Conservation (phyloP, 306 rosid genomes). For the Ceratonia siliqua region DNA sequence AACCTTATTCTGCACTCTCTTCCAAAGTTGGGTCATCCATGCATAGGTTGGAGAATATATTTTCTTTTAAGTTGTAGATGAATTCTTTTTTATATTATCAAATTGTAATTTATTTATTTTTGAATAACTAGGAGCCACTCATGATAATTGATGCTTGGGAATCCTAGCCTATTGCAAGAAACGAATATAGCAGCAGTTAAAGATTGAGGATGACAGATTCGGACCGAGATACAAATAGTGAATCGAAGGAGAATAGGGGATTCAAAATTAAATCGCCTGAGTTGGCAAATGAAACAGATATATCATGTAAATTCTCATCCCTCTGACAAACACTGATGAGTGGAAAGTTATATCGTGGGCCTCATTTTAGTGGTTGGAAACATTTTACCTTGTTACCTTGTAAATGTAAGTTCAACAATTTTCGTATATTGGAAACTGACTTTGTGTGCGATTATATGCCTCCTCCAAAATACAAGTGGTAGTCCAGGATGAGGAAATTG, state of each 20-base stretch:
- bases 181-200: slow-evolving; percentile 23
- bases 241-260: not conserved
- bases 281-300: slow-evolving; percentile 10
- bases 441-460: not conserved
- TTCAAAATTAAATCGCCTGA: not conserved
- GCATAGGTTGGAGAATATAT: slow-evolving; percentile 9
- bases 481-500: not conserved
- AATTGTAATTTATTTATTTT: slow-evolving; percentile 15
- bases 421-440: not conserved
- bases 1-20: not conserved
- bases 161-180: not conserved
- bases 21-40: not conserved
- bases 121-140: slow-evolving; percentile 23
- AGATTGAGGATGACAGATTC: slow-evolving; percentile 12
- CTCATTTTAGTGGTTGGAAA: not conserved
- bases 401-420: not conserved
- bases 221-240: not conserved
- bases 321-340: not conserved
- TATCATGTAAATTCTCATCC: slow-evolving; percentile 1
- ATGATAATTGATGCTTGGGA: not conserved
- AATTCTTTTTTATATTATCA: not conserved
- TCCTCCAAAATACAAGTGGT: not conserved
- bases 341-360: not conserved
- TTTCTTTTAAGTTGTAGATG: not conserved
- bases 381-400: not conserved